Base-by-base conservation (phyloP, 2,329 filamentous ascomycete species). In the Nothophaeocryptopus gaeumannii region DNA sequence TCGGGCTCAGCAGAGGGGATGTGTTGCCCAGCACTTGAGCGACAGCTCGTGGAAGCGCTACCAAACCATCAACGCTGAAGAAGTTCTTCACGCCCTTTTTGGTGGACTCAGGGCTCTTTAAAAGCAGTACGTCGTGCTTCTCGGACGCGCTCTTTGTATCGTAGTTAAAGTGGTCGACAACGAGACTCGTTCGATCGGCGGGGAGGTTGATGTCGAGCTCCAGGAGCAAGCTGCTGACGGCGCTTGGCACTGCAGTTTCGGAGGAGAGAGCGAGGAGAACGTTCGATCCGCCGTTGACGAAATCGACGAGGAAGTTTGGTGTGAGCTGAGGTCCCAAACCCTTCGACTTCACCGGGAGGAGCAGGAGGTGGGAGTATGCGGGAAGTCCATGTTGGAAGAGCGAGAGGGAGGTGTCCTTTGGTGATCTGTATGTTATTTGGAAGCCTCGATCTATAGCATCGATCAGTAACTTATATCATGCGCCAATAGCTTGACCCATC, bases 91-190 rank as follows among this genome's bases (percentile, higher is more conserved):
- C 75, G 60, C 84, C 88, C 16, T 81, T 65, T 60, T 86, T 85
- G 54, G 86, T 69, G 42, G 80, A 73, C 51, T 75, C 73, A 3
- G 90, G 88, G 32, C 82, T 78, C 37, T 87, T 81, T 44, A 96
- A 74, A 29, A 96, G 78, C 38, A 99, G 77, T 29, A 96, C 88
- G 72, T 97, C 89, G 72, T 99, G 93, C 66, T 84, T 81, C 58
- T 96, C 90, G 42, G 83, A 67, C 4, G 92, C 86, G 35, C 86
- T 89, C 30, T 80, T 61, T 49, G 80, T 78, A 66, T 97, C 92
- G 73, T 93, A 93, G 75, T 89, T 87, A 82, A 97, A 96, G 77
- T 99, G 93, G 72, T 97, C 93, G 54, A 97, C 85, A 5, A 96
- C 86, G 50, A 92, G 77, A 50, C 88, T 84, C 48, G 86, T 89